phyloP scores from a whole-genome alignment of 257 asterid species.

The Marsdenia floribunda region DNA sequence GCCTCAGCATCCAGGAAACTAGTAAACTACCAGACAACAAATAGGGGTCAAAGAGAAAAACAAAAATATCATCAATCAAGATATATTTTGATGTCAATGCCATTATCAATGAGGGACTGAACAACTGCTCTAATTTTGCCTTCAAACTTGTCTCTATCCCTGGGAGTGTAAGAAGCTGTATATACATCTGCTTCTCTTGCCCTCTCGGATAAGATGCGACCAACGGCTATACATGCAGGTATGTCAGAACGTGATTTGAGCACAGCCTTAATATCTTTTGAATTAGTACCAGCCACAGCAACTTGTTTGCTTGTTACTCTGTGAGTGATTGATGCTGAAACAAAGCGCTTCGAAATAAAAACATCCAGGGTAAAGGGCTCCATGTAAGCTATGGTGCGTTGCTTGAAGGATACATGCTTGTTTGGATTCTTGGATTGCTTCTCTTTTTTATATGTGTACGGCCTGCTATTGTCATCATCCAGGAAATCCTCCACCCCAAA shows the following conservation, averaged over 20 bases:
- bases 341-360: conserved; percentile 80
- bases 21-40: neutral
- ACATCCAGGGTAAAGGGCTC: conserved; percentile 94
- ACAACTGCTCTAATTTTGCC: conserved; percentile 95
- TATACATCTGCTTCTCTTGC: conserved; percentile 92
- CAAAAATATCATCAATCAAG: conserved; percentile 44
- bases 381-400: conserved; percentile 79
- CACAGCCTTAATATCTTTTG: conserved; percentile 88
- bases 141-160: conserved; percentile 91
- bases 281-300: conserved; percentile 95
- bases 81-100: conserved; percentile 79
- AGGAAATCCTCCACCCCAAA: conserved; percentile 91
- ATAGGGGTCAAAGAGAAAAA: neutral
- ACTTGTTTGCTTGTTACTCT: conserved; percentile 95
- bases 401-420: conserved; percentile 87
- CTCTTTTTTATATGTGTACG: conserved; percentile 78
- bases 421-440: conserved; percentile 70
- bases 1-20: neutral
- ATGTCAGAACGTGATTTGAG: conserved; percentile 79
- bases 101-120: conserved; percentile 89
- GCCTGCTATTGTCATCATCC: conserved; percentile 84
- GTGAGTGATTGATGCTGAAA: conserved; percentile 88
- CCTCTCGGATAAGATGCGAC: conserved; percentile 72
- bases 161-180: conserved; percentile 78
- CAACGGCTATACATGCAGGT: conserved; percentile 81